phyloP scores from a whole-genome alignment of 2,329 filamentous ascomycete genomes.

The Cladobotryum protrusum region DNA sequence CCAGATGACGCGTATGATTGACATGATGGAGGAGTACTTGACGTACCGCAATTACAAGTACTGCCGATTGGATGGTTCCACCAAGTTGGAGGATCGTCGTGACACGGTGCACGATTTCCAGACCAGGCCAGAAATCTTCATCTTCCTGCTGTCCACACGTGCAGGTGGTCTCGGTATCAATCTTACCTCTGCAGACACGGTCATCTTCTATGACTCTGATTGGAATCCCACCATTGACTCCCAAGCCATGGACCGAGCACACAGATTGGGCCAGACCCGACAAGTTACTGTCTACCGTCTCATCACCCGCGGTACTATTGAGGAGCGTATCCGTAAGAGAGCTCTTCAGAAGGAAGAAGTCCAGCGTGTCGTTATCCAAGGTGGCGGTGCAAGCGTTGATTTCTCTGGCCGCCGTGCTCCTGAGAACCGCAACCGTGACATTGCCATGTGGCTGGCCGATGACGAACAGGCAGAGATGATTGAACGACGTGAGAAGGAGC shows the following conservation, averaged over 20 bases:
- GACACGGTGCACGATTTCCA: constrained; percentile 98
- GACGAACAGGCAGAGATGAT: constrained; percentile 94
- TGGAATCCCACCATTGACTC: constrained; percentile 99
- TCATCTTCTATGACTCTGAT: constrained; percentile 99
- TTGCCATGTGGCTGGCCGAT: constrained; percentile 97
- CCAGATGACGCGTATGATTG: constrained; percentile 99
- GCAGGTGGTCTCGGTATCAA: constrained; percentile 98
- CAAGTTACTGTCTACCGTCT: constrained; percentile 97
- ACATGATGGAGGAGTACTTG: constrained; percentile 97
- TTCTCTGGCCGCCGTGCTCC: constrained; percentile 85
- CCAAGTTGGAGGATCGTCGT: constrained; percentile 91
- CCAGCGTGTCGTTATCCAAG: constrained; percentile 91
- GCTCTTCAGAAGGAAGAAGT: constrained; percentile 98
- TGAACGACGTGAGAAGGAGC: constrained; percentile 84
- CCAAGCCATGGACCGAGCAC: constrained; percentile 97
- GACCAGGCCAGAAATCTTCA: constrained; percentile 87
- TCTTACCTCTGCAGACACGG: constrained; percentile 89
- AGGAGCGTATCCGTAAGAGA: constrained; percentile 95
- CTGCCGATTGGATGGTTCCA: constrained; percentile 91
- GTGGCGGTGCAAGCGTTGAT: constrained; percentile 85
- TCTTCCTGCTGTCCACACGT: constrained; percentile 92
- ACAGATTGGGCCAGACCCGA: constrained; percentile 90
- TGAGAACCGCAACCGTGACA: constrained; percentile 95
- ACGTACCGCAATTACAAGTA: constrained; percentile 99
- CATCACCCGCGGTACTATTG: constrained; percentile 93